These are phyloP conservation scores for Debaryomyces sp. DNA, from an alignment of 1,139 yeast species.

Conservation along the genomic window DNA sequence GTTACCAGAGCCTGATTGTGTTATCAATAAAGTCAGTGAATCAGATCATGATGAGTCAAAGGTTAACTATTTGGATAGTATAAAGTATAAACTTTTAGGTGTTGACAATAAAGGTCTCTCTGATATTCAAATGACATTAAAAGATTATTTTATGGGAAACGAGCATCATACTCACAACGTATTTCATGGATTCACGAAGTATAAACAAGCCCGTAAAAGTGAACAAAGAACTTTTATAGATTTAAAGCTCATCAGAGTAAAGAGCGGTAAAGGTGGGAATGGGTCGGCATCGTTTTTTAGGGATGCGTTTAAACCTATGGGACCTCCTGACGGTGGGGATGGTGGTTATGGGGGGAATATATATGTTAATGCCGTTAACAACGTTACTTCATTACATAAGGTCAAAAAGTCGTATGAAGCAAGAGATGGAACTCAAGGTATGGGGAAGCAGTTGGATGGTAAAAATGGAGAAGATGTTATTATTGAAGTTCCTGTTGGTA, in stretches of 20 bases:
- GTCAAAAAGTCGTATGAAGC: conserved; percentile 71
- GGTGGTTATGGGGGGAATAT: conserved; percentile 94
- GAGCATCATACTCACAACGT: conserved; percentile 46
- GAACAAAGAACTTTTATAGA: conserved; percentile 55
- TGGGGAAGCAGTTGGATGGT: conserved; percentile 80
- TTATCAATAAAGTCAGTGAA: background rate
- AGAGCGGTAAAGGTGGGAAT: conserved; percentile 85
- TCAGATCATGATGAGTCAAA: background rate
- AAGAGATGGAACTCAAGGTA: conserved; percentile 70
- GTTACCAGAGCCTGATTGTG: conserved; percentile 3
- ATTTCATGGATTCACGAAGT: conserved; percentile 30
- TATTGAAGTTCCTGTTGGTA: conserved; percentile 89
- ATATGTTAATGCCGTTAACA: conserved; percentile 77
- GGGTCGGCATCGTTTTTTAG: conserved; percentile 85
- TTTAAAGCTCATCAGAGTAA: conserved; percentile 64
- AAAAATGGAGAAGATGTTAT: conserved; percentile 75
- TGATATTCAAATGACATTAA: conserved; percentile 27
- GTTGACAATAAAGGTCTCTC: conserved; percentile 25
- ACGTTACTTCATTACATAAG: conserved; percentile 69
- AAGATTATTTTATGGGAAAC: conserved; percentile 48
- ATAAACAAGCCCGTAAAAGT: conserved; percentile 35
- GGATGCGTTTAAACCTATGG: conserved; percentile 80
- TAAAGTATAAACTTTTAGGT: conserved; percentile 24
- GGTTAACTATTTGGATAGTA: background rate
- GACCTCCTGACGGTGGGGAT: conserved; percentile 99